Percentiles rank a stretch among this genome's conserved stretches.
These are phyloP conservation scores for Fonsecaea multimorphosa DNA, from an alignment of 2,329 filamentous ascomycete genomes.

Conservation along the genomic window DNA sequence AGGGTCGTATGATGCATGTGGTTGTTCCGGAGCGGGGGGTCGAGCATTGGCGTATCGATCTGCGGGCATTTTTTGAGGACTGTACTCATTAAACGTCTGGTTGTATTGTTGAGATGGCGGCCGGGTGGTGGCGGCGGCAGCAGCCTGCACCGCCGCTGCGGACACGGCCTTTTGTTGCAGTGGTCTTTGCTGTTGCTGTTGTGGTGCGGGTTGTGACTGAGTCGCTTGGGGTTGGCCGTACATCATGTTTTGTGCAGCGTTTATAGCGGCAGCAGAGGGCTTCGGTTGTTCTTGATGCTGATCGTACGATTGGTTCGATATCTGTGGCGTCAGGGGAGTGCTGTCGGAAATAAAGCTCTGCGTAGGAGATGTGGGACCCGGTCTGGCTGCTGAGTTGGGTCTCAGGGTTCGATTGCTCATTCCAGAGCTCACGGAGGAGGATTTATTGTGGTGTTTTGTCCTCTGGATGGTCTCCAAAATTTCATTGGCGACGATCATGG, in stretches of 20 bases:
- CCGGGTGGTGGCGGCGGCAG: constrained; percentile 56
- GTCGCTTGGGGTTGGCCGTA: constrained; percentile 47
- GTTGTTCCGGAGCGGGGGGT: constrained; percentile 44
- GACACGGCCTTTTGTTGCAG: constrained; percentile 51
- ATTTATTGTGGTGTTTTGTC: constrained; percentile 73
- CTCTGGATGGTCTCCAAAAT: constrained; percentile 86
- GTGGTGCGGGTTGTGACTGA: constrained; percentile 42
- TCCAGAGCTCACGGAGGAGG: constrained; percentile 56
- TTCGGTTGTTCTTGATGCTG: constrained; percentile 46
- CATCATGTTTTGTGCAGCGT: constrained; percentile 39
- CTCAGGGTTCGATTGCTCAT: constrained; percentile 73
- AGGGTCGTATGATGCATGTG: constrained; percentile 55
- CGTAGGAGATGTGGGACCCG: constrained; percentile 45
- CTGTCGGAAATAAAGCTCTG: constrained; percentile 36
- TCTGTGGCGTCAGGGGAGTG: constrained; percentile 44
- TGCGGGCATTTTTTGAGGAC: constrained; percentile 39
- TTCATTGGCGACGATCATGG: constrained; percentile 94
- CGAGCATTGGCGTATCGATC: constrained; percentile 46
- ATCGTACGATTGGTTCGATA: constrained; percentile 45
- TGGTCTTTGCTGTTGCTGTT: constrained; percentile 47
- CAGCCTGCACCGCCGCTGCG: constrained; percentile 51
- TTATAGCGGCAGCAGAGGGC: constrained; percentile 43
- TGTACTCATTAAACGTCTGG: constrained; percentile 53
- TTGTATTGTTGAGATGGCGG: constrained; percentile 54
- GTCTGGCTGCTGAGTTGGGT: constrained; percentile 54